Percentiles rank a stretch among this genome's conserved stretches.
Evolutionary conservation across 106 monocot genomes (phyloP).

Genomic region (Dendrobium huoshanense): DNA sequence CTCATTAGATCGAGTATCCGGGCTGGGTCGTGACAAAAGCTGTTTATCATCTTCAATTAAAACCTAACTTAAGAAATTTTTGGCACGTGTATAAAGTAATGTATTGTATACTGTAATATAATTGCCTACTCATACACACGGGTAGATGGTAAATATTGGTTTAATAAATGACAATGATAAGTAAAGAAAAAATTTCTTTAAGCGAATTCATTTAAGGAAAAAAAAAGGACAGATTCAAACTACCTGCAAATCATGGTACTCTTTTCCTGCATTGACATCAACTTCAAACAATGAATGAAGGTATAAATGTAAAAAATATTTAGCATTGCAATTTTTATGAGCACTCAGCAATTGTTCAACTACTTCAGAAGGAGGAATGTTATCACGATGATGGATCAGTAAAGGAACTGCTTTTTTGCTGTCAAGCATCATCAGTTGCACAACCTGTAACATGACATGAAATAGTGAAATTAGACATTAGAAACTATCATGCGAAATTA

Average conservation of each 20-base stretch:
- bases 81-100: neutral
- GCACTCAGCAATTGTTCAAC: slow-evolving; percentile 56
- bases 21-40: neutral
- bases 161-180: neutral
- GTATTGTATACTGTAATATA: neutral
- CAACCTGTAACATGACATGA: slow-evolving; percentile 43
- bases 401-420: slow-evolving; percentile 65
- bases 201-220: neutral
- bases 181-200: neutral
- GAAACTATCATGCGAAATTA: neutral
- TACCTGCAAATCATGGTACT: slow-evolving; percentile 97
- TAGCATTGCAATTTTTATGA: slow-evolving; percentile 50
- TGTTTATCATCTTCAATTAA: neutral
- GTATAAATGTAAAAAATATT: slow-evolving; percentile 64
- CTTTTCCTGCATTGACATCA: slow-evolving; percentile 73
- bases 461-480: slow-evolving; percentile 1
- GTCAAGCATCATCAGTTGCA: slow-evolving; percentile 82
- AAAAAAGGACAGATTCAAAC: slow-evolving; percentile 2
- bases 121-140: neutral
- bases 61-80: neutral
- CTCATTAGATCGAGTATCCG: too few species aligned
- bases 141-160: neutral
- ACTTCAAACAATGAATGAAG: slow-evolving; percentile 81
- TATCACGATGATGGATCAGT: slow-evolving; percentile 73
- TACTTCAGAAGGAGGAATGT: slow-evolving; percentile 67